Conservation (phyloP, 305 asterid genomes). For the Fraxinus sp. region DNA sequence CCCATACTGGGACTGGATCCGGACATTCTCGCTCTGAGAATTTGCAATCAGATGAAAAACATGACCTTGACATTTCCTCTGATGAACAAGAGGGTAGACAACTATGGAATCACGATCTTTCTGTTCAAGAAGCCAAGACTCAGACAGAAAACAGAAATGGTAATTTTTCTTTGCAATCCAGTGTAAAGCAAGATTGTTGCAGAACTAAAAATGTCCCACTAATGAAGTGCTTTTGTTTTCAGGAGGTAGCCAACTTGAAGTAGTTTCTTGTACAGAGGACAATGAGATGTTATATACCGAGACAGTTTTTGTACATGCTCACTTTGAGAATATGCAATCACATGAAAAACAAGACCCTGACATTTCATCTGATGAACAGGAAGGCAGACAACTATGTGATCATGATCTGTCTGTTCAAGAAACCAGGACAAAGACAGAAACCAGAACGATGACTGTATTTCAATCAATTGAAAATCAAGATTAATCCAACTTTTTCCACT, state of each 20-base stretch:
- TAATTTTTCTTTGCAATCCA: constrained; percentile 1
- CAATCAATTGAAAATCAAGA: constrained; percentile 26
- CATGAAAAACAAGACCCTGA: not conserved
- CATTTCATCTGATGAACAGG: constrained; percentile 21
- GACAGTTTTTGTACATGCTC: not conserved
- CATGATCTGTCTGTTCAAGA: constrained; percentile 18
- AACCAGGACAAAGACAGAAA: constrained; percentile 18
- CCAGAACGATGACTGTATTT: constrained; percentile 13
- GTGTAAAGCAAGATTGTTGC: constrained; percentile 25
- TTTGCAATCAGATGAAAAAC: constrained; percentile 6
- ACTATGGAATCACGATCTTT: not conserved
- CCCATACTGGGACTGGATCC: not conserved
- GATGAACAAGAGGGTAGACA: constrained; percentile 13
- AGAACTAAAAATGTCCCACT: not conserved
- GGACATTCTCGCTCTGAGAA: not conserved
- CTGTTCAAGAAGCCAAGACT: constrained; percentile 22
- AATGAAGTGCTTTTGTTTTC: constrained; percentile 20
- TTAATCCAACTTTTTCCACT: constrained; percentile 10
- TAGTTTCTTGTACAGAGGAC: constrained; percentile 25
- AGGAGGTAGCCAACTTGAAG: constrained; percentile 15
- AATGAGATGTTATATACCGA: not conserved
- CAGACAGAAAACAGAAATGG: constrained; percentile 24
- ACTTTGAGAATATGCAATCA: not conserved
- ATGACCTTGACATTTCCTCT: not conserved
- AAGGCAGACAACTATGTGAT: not conserved